Conservation (phyloP, 371 early-diverging fungal species). For the Mucor plumbeus region DNA sequence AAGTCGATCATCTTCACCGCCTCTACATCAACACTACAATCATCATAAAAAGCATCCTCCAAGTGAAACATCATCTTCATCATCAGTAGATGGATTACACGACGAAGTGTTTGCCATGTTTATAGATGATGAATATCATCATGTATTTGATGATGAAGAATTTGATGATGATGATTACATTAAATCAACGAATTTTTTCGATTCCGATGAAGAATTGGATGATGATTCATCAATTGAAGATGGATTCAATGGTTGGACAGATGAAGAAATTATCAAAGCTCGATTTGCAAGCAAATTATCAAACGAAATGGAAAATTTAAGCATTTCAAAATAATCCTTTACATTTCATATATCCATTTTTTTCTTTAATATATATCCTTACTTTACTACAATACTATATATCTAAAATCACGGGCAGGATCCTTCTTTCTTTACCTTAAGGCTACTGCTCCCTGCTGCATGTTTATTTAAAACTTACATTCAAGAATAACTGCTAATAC, state of each 20-base stretch:
- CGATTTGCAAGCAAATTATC: conserved; percentile 8
- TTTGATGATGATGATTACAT: conserved; percentile 7
- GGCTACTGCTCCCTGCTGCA: too few species aligned
- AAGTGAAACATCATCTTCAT: not conserved
- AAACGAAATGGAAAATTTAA: conserved; percentile 5
- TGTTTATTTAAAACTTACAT: too few species aligned
- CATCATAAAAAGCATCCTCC: not conserved
- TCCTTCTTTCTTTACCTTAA: too few species aligned
- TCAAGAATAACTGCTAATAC: too few species aligned
- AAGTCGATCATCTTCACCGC: conserved; percentile 16
- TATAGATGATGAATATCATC: conserved; percentile 12
- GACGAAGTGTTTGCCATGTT: conserved; percentile 22
- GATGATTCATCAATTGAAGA: conserved; percentile 17
- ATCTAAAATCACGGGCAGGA: too few species aligned
- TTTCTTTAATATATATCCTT: not conserved
- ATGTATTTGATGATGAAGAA: conserved; percentile 18
- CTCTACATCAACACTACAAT: not conserved
- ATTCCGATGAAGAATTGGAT: conserved; percentile 21
- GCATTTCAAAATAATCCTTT: not conserved
- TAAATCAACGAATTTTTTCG: not conserved
- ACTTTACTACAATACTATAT: not conserved
- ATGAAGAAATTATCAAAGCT: conserved; percentile 45
- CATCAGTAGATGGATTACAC: conserved; percentile 9
- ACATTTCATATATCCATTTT: not conserved
- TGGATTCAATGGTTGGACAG: conserved; percentile 48